phyloP scores from a whole-genome alignment of 2,329 filamentous ascomycete species.

The Pseudovirgaria hyperparasitica region DNA sequence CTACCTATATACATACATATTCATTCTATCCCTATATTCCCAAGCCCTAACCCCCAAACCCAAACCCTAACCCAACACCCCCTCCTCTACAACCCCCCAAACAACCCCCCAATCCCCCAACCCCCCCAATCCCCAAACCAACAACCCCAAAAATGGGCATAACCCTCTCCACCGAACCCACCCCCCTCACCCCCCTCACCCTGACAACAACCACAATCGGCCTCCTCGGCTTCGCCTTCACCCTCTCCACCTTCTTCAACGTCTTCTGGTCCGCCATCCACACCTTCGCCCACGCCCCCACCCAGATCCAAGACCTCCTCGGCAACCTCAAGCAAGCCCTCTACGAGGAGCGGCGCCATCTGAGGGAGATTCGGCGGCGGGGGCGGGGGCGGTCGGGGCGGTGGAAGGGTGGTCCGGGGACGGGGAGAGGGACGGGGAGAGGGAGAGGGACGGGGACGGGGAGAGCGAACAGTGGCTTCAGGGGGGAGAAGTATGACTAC shows the following conservation, averaged over 20 bases:
- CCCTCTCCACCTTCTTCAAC: slow-evolving; percentile 27
- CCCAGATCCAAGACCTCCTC: slow-evolving; percentile 26
- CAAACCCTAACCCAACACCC: no score
- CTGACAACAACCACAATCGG: slow-evolving; percentile 25
- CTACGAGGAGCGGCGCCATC: slow-evolving; percentile 26
- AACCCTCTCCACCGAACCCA: slow-evolving; percentile 10
- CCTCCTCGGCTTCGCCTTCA: slow-evolving; percentile 31
- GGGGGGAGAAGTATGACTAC: slow-evolving; percentile 2
- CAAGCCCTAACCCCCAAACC: no score
- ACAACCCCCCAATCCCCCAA: no score
- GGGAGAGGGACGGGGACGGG: background rate
- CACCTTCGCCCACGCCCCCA: slow-evolving; percentile 23
- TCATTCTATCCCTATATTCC: no score
- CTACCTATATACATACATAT: no score
- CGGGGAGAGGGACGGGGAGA: slow-evolving; percentile 3
- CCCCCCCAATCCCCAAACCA: no score
- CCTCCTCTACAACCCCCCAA: no score
- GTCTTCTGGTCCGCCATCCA: slow-evolving; percentile 28
- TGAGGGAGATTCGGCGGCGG: slow-evolving; percentile 15
- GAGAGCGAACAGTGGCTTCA: slow-evolving; percentile 2
- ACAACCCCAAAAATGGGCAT: no score
- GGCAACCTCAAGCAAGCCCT: slow-evolving; percentile 29
- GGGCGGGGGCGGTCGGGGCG: no score
- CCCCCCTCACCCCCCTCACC: slow-evolving; percentile 19
- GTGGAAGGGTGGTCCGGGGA: slow-evolving; percentile 3